These are phyloP conservation scores for Quercus alba DNA, from an alignment of 306 rosid species.

Conservation along the genomic window DNA sequence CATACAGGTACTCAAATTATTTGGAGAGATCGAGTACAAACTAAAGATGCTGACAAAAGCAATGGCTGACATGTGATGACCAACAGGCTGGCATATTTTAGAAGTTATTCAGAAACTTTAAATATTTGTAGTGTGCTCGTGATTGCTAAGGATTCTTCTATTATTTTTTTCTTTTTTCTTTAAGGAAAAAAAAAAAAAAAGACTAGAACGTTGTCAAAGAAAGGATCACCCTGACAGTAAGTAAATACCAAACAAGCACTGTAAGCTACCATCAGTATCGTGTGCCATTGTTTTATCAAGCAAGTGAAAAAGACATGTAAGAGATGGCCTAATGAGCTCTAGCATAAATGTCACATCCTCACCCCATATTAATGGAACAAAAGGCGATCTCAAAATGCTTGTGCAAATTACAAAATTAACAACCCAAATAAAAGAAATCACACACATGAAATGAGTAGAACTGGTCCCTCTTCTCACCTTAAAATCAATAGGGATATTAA, in stretches of 20 bases:
- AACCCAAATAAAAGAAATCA: not conserved
- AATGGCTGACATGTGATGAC: not conserved
- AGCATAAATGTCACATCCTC: not conserved
- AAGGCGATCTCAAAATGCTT: not conserved
- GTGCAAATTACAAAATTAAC: not conserved
- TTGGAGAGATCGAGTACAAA: not conserved
- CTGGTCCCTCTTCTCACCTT: slow-evolving; percentile 46
- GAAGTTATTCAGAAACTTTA: too few relatives aligned
- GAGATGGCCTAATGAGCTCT: not conserved
- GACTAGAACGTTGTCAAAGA: too few relatives aligned
- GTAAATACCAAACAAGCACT: not conserved
- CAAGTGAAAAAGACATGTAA: not conserved
- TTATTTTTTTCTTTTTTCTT: not conserved
- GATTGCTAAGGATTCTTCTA: not conserved
- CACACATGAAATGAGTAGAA: slow-evolving; percentile 4
- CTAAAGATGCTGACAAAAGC: not conserved
- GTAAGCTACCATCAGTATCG: not conserved
- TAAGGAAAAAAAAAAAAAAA: too few relatives aligned
- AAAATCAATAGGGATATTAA: slow-evolving; percentile 73
- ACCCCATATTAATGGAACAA: too few relatives aligned
- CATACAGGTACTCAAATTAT: not conserved
- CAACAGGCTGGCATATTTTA: too few relatives aligned
- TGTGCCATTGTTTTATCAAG: slow-evolving; percentile 4
- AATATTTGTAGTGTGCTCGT: too few relatives aligned
- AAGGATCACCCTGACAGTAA: too few relatives aligned